Evolutionary conservation across 306 rosid species (phyloP), one percentile per base, ranked within the genome.

Genomic region (Biancaea sappan): DNA sequence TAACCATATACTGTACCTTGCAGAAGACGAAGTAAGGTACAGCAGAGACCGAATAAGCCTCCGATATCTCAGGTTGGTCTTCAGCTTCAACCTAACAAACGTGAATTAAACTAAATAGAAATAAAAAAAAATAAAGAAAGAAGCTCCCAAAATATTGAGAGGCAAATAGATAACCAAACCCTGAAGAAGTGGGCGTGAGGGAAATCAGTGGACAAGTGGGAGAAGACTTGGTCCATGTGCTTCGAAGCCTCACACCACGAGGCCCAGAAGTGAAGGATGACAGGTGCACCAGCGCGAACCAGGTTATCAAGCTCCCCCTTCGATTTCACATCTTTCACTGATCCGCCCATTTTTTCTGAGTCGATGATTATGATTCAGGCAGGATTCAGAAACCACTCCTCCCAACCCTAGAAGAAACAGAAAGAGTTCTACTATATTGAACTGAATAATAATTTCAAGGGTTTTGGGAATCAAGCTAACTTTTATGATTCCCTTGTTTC

Each of bases 201-300:
- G 73, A 92, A 88, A 86, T 94, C 98, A 5, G 86, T 84, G 79
- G 95, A 78, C 40, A 94, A 87, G 77, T 86, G 98, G 24, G 92
- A 79, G 71, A 90, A 84, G 85, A 94, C 87, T 71, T 88, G 83
- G 80, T 94, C 98, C 98, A 94, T 94, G 87, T 88, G 97, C 85
- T 87, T 90, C 3, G 98, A 94, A 75, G 98, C 98, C 31, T 88
- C 97, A 52, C 98, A 94, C 98, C 98, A 94, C 2, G 96, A 84
- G 0, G 98, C 98, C 98, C 98, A 94, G 82, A 94, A 94, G 77
- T 94, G 97, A 13, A 92, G 85, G 13, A 82, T 67, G 9, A 84
- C 90, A 9, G 90, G 88, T 5, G 86, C 84, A 0, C 94, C 97
- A n/a, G 87, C 71, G 41, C 60, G 70, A 19, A 92, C 86, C 26